A percentile compares a stretch with the other conserved stretches of the same genome.
Evolutionary conservation across 441 rosid genomes (phyloP).

Genomic region (Macaranga tanarius): DNA sequence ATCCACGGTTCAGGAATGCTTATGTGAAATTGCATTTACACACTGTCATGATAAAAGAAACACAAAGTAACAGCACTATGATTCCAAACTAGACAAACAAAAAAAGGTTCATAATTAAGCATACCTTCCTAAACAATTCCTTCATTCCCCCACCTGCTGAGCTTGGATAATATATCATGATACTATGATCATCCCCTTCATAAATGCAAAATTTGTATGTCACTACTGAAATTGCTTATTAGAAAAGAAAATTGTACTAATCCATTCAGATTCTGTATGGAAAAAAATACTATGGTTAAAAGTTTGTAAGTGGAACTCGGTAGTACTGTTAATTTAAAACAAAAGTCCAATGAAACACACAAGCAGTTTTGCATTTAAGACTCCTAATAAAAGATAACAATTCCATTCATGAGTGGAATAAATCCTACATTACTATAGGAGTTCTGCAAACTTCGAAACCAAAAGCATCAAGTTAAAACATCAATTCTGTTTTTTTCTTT

Average conservation of each 20-base stretch:
- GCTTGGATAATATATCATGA: slow-evolving; percentile 99
- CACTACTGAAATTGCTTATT: slow-evolving; percentile 23
- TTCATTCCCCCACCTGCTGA: slow-evolving; percentile 99
- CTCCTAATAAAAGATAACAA: neutral
- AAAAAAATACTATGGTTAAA: neutral
- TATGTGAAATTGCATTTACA: slow-evolving; percentile 1
- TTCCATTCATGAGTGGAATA: neutral
- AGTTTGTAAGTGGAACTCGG: neutral
- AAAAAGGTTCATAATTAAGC: slow-evolving; percentile 16
- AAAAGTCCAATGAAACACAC: neutral
- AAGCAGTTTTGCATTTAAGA: neutral
- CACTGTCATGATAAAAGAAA: neutral
- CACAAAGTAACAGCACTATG: neutral
- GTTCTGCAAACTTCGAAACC: neutral
- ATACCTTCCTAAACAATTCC: slow-evolving; percentile 97
- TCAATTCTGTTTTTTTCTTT: neutral
- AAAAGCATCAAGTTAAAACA: neutral
- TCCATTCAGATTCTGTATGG: neutral
- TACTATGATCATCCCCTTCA: slow-evolving; percentile 96
- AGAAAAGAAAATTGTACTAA: slow-evolving; percentile 22
- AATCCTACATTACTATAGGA: neutral
- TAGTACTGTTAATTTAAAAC: neutral
- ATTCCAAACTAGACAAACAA: slow-evolving; percentile 10
- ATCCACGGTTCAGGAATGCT: slow-evolving; percentile 7
- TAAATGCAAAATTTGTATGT: slow-evolving; percentile 28